These are phyloP conservation scores for Aspergillus sp. DNA, from an alignment of 2,329 filamentous ascomycete genomes.

Conservation along the genomic window DNA sequence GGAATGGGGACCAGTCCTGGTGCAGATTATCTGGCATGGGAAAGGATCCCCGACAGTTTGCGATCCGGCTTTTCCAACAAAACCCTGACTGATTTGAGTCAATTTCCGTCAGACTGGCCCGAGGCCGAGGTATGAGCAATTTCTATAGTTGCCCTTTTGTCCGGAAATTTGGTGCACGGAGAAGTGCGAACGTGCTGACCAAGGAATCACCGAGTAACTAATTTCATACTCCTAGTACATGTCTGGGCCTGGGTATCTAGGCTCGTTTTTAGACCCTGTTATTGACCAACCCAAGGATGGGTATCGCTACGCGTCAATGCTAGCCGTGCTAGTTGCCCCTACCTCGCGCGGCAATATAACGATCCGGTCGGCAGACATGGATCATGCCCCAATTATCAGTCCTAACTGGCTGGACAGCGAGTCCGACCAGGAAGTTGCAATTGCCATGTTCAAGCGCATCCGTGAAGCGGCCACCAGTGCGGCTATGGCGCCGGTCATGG, in stretches of 20 bases:
- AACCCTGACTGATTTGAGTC: conserved; percentile 11
- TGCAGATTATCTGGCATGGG: conserved; percentile 19
- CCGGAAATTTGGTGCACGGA: background rate
- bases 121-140: conserved; percentile 19
- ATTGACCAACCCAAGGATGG: conserved; percentile 17
- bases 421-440: conserved; percentile 43
- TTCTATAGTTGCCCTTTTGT: background rate
- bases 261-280: conserved; percentile 12
- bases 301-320: conserved; percentile 34
- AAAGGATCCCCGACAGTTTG: conserved; percentile 20
- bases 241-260: conserved; percentile 17
- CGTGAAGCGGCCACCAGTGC: conserved; percentile 34
- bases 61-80: conserved; percentile 11
- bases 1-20: conserved; percentile 9
- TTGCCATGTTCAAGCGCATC: conserved; percentile 43
- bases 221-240: conserved; percentile 18
- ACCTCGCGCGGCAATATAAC: conserved; percentile 48
- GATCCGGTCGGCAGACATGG: conserved; percentile 35
- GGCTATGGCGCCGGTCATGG: conserved; percentile 25
- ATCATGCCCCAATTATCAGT: conserved; percentile 42
- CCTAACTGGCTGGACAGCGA: conserved; percentile 46
- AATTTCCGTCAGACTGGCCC: conserved; percentile 30
- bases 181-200: background rate
- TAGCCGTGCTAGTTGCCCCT: conserved; percentile 39
- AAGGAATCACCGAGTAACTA: background rate